Conservation (phyloP, 1,284 basidiomycete species). For the Sphaerobolus stellatus region DNA sequence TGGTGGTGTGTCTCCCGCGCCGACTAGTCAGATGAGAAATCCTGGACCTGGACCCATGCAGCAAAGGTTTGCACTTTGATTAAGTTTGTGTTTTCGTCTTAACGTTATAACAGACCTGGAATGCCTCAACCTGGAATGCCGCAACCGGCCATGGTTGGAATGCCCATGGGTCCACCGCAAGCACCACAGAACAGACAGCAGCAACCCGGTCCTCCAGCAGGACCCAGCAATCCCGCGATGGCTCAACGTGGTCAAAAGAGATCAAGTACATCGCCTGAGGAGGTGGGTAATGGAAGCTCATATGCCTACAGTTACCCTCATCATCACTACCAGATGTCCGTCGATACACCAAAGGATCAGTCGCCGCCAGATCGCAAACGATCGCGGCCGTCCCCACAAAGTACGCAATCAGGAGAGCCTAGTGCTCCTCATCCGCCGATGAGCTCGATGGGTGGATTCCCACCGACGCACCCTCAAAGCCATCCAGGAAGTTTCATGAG, state of each 20-base stretch:
- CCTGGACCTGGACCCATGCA: background rate
- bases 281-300: conserved; percentile 53
- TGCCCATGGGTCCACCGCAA: conserved; percentile 5
- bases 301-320: conserved; percentile 4
- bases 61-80: background rate
- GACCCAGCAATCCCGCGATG: background rate
- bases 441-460: conserved; percentile 20
- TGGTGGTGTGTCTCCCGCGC: conserved; percentile 30
- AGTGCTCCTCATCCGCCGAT: conserved; percentile 29
- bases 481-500: conserved; percentile 1
- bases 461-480: conserved; percentile 2
- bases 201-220: background rate
- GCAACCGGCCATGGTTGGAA: conserved; percentile 5
- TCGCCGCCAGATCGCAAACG: conserved; percentile 69
- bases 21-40: conserved; percentile 29
- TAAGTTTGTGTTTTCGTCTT: background rate
- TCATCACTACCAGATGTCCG: conserved; percentile 40
- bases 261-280: conserved; percentile 66
- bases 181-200: conserved; percentile 1
- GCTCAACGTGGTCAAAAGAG: conserved; percentile 48
- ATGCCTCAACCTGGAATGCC: conserved; percentile 1
- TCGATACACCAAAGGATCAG: conserved; percentile 50
- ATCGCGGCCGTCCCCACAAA: conserved; percentile 52
- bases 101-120: background rate
- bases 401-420: conserved; percentile 38